Conservation (phyloP, 108 stramenopile genomes). For the Skeletonema potamos region DNA sequence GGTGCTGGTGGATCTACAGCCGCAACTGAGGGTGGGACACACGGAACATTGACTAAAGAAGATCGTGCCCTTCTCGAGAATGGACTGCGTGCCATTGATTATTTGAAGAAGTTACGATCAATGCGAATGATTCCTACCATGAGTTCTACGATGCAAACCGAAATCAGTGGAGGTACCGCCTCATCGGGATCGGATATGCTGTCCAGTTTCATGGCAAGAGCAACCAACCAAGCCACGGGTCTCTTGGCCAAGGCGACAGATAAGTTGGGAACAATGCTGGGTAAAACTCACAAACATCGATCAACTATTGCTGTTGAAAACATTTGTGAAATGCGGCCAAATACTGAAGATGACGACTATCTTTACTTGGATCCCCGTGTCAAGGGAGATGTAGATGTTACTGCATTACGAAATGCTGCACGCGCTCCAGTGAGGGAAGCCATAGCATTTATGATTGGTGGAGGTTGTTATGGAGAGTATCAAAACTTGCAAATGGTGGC, state of each 20-base stretch:
- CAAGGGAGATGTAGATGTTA: constrained; percentile 85
- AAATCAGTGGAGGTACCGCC: constrained; percentile 44
- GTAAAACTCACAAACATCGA: constrained; percentile 85
- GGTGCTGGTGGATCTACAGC: constrained; percentile 9
- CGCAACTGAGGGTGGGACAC: constrained; percentile 9
- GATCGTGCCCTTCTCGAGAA: constrained; percentile 50
- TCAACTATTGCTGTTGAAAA: constrained; percentile 93
- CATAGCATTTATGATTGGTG: constrained; percentile 95
- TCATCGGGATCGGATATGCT: constrained; percentile 53
- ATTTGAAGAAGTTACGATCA: constrained; percentile 82
- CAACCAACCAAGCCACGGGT: constrained; percentile 89
- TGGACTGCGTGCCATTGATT: constrained; percentile 73
- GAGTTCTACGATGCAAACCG: constrained; percentile 53
- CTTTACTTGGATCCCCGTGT: constrained; percentile 94
- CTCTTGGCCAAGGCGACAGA: constrained; percentile 93
- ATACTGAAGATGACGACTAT: constrained; percentile 93
- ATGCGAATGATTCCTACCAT: constrained; percentile 88
- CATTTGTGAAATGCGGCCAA: constrained; percentile 85
- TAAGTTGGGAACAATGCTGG: constrained; percentile 87
- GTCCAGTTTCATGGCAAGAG: constrained; percentile 85
- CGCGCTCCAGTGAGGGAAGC: constrained; percentile 81
- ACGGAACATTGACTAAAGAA: constrained; percentile 62
- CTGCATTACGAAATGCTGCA: constrained; percentile 59
- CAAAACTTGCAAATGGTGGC: constrained; percentile 95
- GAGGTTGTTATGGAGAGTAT: constrained; percentile 97